Conservation (phyloP, 495 filamentous ascomycete species). For the Podospora pseudoanserina region DNA sequence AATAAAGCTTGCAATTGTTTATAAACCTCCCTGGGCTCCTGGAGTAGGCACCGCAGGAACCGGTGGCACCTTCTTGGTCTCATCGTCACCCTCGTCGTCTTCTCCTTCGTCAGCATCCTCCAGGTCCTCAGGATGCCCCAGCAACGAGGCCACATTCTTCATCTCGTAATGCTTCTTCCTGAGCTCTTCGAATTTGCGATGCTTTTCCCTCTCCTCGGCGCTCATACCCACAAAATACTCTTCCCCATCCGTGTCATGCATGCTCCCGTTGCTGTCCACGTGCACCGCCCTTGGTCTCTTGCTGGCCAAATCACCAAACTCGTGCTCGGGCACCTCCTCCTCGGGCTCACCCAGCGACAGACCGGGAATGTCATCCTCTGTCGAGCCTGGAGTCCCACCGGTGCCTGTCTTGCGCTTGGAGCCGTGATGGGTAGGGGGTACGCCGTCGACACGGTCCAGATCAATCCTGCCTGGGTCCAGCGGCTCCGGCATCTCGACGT, state of each 20-base stretch:
- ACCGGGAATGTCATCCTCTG: slow-evolving; percentile 79
- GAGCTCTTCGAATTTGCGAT: slow-evolving; percentile 82
- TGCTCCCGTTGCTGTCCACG: slow-evolving; percentile 53
- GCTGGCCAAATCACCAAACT: slow-evolving; percentile 21
- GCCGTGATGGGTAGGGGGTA: slow-evolving; percentile 18
- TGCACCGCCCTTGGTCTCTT: slow-evolving; percentile 62
- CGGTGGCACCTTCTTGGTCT: slow-evolving; percentile 31
- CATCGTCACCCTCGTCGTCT: slow-evolving; percentile 19
- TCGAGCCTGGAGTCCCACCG: background rate
- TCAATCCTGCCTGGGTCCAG: slow-evolving; percentile 34
- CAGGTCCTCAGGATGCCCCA: slow-evolving; percentile 64
- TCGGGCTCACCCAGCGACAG: slow-evolving; percentile 94
- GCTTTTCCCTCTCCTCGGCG: slow-evolving; percentile 82
- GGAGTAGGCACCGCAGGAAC: slow-evolving; percentile 25
- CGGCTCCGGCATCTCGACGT: slow-evolving; percentile 60
- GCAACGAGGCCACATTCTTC: slow-evolving; percentile 84
- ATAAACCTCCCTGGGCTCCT: slow-evolving; percentile 23
- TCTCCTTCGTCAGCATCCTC: slow-evolving; percentile 34
- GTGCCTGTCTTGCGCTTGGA: slow-evolving; percentile 10
- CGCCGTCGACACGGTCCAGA: slow-evolving; percentile 36
- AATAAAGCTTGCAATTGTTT: background rate
- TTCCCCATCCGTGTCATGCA: slow-evolving; percentile 53
- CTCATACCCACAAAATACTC: slow-evolving; percentile 56
- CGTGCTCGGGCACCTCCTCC: slow-evolving; percentile 56
- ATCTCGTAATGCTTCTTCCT: slow-evolving; percentile 98